Evolutionary conservation across 2,329 filamentous ascomycete genomes (phyloP), one percentile per base, ranked within the genome.

Genomic region (Xylaria hypoxylon): DNA sequence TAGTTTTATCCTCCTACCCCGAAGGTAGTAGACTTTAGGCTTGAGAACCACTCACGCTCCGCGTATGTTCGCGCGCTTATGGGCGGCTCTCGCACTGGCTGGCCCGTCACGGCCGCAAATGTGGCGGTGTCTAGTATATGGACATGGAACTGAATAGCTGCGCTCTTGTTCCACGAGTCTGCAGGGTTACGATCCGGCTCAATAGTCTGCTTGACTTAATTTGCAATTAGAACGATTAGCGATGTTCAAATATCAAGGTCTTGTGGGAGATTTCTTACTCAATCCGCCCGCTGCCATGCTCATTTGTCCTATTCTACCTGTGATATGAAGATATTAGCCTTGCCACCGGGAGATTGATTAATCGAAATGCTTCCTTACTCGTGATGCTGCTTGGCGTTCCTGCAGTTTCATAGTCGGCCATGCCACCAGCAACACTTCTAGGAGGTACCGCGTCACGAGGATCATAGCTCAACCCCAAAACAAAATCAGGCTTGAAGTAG

Each of bases 31-130:
- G 22, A 24, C 11, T 10, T 17, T 6, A 24, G 22, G 17, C 10
- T 47, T 11, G 22, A 47, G 24, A 17, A 26, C 15, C 17, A 31
- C 45, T 59, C 42, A 59, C 38, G 47, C 38, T 60, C 24, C 2
- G 19, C 19, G 26, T 44, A 63, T 11, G 35, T 51, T 8, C 11
- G 28, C 3, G 76, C 74, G 8, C 72, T 71, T 47, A 82, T 71
- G 0, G 80, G 79, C 2, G 73, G 73, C 5, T 62, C 24, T 5
- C 78, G 80, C 44, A 44, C 42, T 35, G n/a, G 24, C 31, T 45
- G 53, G 7, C 79, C 78, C 6, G 79, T 82, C 40, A 80, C 70
- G 11, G 64, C 33, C 5, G 71, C 45, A 69, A 80, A 82, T 8
- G 52, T 40, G 0, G 57, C 60, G 2, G 76, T 72, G 70, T 80